These are phyloP conservation scores for Trichophyton benhamiae DNA, from an alignment of 2,329 filamentous ascomycete genomes.

Conservation along the genomic window DNA sequence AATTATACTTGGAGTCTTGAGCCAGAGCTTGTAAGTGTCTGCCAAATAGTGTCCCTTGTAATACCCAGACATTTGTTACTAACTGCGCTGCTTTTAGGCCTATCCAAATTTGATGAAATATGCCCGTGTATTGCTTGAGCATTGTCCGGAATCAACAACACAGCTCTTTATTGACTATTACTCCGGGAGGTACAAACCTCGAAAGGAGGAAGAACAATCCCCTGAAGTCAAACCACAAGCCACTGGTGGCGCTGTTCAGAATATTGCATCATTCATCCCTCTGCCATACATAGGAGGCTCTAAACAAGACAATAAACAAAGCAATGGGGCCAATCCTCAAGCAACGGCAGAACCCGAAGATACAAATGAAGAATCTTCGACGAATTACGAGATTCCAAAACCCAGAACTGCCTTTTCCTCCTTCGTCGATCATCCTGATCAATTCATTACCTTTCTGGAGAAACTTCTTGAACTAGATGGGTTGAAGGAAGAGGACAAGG, in stretches of 20 bases:
- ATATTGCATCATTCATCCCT: slow-evolving; percentile 69
- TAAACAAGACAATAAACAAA: slow-evolving; percentile 15
- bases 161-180: slow-evolving; percentile 91
- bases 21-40: slow-evolving; percentile 51
- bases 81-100: slow-evolving; percentile 41
- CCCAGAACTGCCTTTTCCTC: slow-evolving; percentile 87
- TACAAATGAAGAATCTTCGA: slow-evolving; percentile 28
- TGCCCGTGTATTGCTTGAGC: slow-evolving; percentile 74
- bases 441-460: slow-evolving; percentile 88
- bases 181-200: slow-evolving; percentile 64
- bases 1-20: slow-evolving; percentile 85
- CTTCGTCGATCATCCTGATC: slow-evolving; percentile 83
- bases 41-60: not conserved
- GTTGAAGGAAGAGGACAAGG: slow-evolving; percentile 60
- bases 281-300: slow-evolving; percentile 60
- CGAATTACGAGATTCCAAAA: slow-evolving; percentile 64
- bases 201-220: slow-evolving; percentile 48
- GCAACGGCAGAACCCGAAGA: slow-evolving; percentile 20
- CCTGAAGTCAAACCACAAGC: slow-evolving; percentile 36
- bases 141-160: slow-evolving; percentile 72
- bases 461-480: slow-evolving; percentile 63
- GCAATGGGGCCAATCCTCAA: not conserved
- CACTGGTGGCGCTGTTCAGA: slow-evolving; percentile 69
- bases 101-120: slow-evolving; percentile 92
- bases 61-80: not conserved